Conservation (phyloP, 2,329 filamentous ascomycete species). For the Stagonosporopsis rhizophila region DNA sequence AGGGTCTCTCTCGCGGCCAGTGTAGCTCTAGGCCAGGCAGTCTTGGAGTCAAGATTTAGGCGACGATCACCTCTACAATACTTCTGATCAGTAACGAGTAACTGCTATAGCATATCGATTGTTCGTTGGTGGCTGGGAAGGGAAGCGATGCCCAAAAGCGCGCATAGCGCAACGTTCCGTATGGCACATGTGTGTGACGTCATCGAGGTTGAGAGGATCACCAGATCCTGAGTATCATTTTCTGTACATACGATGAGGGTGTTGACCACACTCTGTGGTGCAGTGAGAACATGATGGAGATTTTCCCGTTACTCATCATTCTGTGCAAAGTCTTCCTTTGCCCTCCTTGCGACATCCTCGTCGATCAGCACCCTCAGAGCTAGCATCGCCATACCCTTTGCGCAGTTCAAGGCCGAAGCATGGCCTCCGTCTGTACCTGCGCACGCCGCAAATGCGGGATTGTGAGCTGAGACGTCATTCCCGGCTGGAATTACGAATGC, state of each 20-base stretch:
- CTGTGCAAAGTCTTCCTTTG: slow-evolving; percentile 27
- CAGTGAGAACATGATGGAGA: too few species aligned
- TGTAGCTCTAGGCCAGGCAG: background rate
- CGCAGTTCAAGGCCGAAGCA: slow-evolving; percentile 52
- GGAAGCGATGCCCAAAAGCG: background rate
- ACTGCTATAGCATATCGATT: background rate
- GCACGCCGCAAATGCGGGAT: slow-evolving; percentile 54
- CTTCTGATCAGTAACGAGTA: background rate
- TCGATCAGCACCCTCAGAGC: slow-evolving; percentile 26
- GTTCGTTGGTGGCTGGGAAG: background rate
- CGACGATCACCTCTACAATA: too few species aligned
- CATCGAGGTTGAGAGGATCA: background rate
- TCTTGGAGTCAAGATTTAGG: background rate
- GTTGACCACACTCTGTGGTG: too few species aligned
- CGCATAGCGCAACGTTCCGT: background rate
- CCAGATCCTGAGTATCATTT: background rate
- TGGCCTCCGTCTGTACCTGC: slow-evolving; percentile 53
- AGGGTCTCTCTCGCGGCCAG: too few species aligned
- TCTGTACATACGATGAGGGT: too few species aligned
- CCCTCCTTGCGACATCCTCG: slow-evolving; percentile 19
- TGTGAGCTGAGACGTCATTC: slow-evolving; percentile 49
- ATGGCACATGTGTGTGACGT: background rate
- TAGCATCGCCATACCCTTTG: slow-evolving; percentile 54
- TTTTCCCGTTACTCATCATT: slow-evolving; percentile 5
- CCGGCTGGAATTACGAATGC: slow-evolving; percentile 55